A percentile compares a stretch with the other conserved stretches of the same genome.
phyloP scores from a whole-genome alignment of 2,329 filamentous ascomycete genomes.

The Arachnomyces sp. region DNA sequence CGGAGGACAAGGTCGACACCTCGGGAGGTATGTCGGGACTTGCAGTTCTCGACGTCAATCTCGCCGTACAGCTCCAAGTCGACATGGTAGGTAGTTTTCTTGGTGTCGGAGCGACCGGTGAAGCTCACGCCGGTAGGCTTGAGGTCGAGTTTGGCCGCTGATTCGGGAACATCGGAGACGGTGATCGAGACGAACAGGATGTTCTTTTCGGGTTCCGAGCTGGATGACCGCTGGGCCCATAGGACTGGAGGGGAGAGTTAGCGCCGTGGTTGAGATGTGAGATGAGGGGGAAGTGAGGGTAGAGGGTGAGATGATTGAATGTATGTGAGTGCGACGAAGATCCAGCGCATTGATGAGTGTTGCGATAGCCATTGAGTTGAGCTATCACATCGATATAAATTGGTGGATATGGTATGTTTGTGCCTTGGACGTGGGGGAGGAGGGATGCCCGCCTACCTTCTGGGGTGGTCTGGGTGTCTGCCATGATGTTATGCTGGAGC shows the following conservation, averaged over 20 bases:
- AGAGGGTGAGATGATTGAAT: neutral
- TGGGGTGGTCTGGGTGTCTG: slow-evolving; percentile 30
- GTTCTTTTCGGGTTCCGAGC: slow-evolving; percentile 74
- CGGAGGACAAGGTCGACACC: slow-evolving; percentile 83
- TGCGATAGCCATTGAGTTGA: neutral
- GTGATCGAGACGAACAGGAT: slow-evolving; percentile 88
- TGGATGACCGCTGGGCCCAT: slow-evolving; percentile 94
- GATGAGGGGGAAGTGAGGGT: neutral
- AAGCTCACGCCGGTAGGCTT: slow-evolving; percentile 70
- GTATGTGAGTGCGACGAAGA: neutral
- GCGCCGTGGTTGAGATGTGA: slow-evolving; percentile 4
- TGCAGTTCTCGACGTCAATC: slow-evolving; percentile 77
- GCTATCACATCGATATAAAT: too few relatives aligned
- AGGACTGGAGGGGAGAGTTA: slow-evolving; percentile 54
- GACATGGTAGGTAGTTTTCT: slow-evolving; percentile 80
- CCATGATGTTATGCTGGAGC: slow-evolving; percentile 19
- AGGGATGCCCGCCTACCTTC: slow-evolving; percentile 35
- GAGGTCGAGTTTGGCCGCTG: slow-evolving; percentile 72
- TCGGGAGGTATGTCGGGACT: slow-evolving; percentile 79
- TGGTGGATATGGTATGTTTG: neutral
- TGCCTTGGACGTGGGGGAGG: slow-evolving; percentile 20
- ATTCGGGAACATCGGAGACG: slow-evolving; percentile 71
- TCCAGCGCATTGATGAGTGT: neutral
- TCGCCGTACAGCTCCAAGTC: slow-evolving; percentile 82
- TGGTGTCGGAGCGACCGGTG: slow-evolving; percentile 69